phyloP scores from a whole-genome alignment of 371 early-diverging fungal species.

The Mortierella sp. region DNA sequence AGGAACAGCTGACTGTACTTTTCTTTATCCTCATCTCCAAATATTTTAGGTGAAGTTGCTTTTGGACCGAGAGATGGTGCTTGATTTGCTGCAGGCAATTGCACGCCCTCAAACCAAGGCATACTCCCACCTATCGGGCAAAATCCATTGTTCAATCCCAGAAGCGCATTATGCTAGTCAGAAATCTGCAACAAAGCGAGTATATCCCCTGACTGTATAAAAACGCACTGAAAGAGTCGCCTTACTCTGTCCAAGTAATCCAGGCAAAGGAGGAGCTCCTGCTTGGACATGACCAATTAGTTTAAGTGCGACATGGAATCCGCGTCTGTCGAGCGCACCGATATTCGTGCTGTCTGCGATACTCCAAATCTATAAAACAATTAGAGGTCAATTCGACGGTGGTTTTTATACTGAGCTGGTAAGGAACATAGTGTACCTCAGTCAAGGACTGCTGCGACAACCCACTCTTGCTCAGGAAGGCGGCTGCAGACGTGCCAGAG shows the following conservation, averaged over 20 bases:
- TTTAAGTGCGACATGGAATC: background rate
- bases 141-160: background rate
- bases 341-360: background rate
- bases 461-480: background rate
- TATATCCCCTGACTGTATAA: no score
- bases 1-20: background rate
- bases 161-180: background rate
- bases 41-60: background rate
- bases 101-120: background rate
- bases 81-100: background rate
- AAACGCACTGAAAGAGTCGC: background rate
- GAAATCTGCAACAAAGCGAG: background rate
- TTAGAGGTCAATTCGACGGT: background rate
- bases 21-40: background rate
- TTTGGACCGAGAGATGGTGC: background rate
- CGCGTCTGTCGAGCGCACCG: background rate
- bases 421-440: background rate
- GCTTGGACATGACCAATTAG: slow-evolving; percentile 2
- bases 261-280: background rate
- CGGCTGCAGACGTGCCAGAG: background rate
- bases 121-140: background rate
- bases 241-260: background rate
- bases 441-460: background rate
- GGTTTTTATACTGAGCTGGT: no score
- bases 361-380: background rate